Percentiles rank a stretch among this genome's conserved stretches.
These are phyloP conservation scores for Lecanicillium sp. DNA, from an alignment of 2,329 filamentous ascomycete genomes.

Conservation along the genomic window DNA sequence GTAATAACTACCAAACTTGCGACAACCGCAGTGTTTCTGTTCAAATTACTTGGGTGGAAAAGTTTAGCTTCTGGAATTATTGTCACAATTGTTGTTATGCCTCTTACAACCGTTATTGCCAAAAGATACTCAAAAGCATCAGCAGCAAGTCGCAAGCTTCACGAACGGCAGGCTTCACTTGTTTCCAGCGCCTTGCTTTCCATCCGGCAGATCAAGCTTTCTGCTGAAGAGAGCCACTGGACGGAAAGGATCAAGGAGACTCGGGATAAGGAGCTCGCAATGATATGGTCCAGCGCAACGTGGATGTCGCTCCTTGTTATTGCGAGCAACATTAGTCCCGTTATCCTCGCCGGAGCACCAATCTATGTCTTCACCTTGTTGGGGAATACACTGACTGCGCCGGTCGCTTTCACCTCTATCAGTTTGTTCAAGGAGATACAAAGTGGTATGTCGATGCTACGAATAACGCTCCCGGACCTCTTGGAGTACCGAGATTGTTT, in stretches of 20 bases:
- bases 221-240: slow-evolving; percentile 7
- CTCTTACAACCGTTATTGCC: slow-evolving; percentile 3
- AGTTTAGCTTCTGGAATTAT: slow-evolving; percentile 4
- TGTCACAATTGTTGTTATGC: slow-evolving; percentile 1
- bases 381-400: slow-evolving; percentile 1
- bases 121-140: background rate
- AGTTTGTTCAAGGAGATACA: slow-evolving; percentile 8
- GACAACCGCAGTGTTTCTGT: background rate
- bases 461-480: slow-evolving; percentile 1
- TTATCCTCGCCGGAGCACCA: slow-evolving; percentile 4
- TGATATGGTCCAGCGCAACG: background rate
- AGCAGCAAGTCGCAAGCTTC: background rate
- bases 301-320: slow-evolving; percentile 5
- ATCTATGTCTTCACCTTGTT: background rate
- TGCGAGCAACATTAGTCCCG: slow-evolving; percentile 5
- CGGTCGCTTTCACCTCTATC: slow-evolving; percentile 9
- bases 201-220: slow-evolving; percentile 10
- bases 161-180: slow-evolving; percentile 2
- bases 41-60: slow-evolving; percentile 6
- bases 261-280: slow-evolving; percentile 5
- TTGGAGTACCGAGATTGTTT: slow-evolving; percentile 4
- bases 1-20: background rate
- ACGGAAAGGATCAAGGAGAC: slow-evolving; percentile 2
- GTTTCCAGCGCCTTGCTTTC: slow-evolving; percentile 1
- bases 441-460: slow-evolving; percentile 3